Percentiles rank a stretch among this genome's conserved stretches.
Conservation (phyloP, 2,329 filamentous ascomycete species). For the Monosporascus sp. region DNA sequence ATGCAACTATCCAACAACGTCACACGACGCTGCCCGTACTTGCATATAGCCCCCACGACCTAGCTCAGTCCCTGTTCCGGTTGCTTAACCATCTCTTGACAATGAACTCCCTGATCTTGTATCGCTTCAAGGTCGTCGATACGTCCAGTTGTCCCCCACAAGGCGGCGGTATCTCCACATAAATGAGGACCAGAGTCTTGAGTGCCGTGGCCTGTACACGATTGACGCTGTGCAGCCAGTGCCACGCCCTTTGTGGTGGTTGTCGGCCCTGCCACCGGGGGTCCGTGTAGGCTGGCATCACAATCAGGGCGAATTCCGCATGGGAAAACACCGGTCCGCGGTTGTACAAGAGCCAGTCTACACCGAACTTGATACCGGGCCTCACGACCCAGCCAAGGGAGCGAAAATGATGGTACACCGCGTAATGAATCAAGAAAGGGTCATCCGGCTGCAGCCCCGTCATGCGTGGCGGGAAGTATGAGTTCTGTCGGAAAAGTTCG, state of each 20-base stretch:
- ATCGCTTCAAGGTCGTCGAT: slow-evolving; percentile 58
- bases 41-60: not conserved
- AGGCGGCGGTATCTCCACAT: slow-evolving; percentile 83
- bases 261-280: slow-evolving; percentile 62
- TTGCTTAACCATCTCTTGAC: slow-evolving; percentile 82
- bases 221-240: slow-evolving; percentile 84
- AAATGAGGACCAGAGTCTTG: slow-evolving; percentile 84
- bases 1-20: slow-evolving; percentile 2
- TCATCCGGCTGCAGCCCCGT: slow-evolving; percentile 64
- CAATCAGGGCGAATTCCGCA: slow-evolving; percentile 83
- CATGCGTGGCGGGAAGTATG: slow-evolving; percentile 58
- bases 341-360: slow-evolving; percentile 91
- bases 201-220: slow-evolving; percentile 83
- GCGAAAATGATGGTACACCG: slow-evolving; percentile 92
- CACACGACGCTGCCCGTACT: slow-evolving; percentile 8
- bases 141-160: slow-evolving; percentile 49
- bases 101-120: slow-evolving; percentile 74
- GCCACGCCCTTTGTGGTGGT: slow-evolving; percentile 56
- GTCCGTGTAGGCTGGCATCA: slow-evolving; percentile 78
- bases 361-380: slow-evolving; percentile 88
- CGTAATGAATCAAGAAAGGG: slow-evolving; percentile 79
- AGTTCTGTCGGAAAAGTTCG: slow-evolving; percentile 61
- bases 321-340: slow-evolving; percentile 92
- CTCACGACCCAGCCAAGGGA: slow-evolving; percentile 93
- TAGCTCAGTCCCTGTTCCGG: slow-evolving; percentile 47